phyloP scores from a whole-genome alignment of 2,329 filamentous ascomycete genomes.

The Aspergillus viridinutans region DNA sequence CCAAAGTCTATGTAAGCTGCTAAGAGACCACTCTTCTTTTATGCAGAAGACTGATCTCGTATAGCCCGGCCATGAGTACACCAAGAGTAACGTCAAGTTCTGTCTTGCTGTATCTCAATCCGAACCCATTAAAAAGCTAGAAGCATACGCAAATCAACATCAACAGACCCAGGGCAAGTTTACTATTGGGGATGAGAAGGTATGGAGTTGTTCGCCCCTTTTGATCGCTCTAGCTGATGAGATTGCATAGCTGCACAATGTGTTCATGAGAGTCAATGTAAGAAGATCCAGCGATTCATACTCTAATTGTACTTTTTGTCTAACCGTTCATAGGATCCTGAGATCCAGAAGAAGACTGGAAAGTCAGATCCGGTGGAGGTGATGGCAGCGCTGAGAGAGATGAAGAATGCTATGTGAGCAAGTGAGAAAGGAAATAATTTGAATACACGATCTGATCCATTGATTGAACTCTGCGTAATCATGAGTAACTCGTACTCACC shows the following conservation, averaged over 20 bases:
- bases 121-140: slow-evolving; percentile 70
- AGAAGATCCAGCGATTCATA: slow-evolving; percentile 27
- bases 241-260: slow-evolving; percentile 70
- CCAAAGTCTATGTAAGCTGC: slow-evolving; percentile 73
- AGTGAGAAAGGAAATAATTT: background rate
- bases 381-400: slow-evolving; percentile 78
- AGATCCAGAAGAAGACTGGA: slow-evolving; percentile 77
- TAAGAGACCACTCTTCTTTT: background rate
- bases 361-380: slow-evolving; percentile 76
- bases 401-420: slow-evolving; percentile 62
- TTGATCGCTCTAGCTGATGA: background rate
- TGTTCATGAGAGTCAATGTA: slow-evolving; percentile 87
- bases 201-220: slow-evolving; percentile 43
- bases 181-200: slow-evolving; percentile 96
- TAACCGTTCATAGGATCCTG: slow-evolving; percentile 59
- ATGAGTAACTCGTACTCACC: too few relatives aligned
- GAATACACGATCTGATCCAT: background rate
- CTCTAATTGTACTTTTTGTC: background rate
- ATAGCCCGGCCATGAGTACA: slow-evolving; percentile 94
- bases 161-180: slow-evolving; percentile 90
- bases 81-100: slow-evolving; percentile 93
- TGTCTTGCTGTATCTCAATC: slow-evolving; percentile 69
- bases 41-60: slow-evolving; percentile 4
- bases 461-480: too few relatives aligned
- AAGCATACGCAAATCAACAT: slow-evolving; percentile 72